Percentiles rank a stretch among this genome's conserved stretches.
Evolutionary conservation across 129 eudicot genomes (phyloP).

Genomic region (Saposhnikovia divaricata): DNA sequence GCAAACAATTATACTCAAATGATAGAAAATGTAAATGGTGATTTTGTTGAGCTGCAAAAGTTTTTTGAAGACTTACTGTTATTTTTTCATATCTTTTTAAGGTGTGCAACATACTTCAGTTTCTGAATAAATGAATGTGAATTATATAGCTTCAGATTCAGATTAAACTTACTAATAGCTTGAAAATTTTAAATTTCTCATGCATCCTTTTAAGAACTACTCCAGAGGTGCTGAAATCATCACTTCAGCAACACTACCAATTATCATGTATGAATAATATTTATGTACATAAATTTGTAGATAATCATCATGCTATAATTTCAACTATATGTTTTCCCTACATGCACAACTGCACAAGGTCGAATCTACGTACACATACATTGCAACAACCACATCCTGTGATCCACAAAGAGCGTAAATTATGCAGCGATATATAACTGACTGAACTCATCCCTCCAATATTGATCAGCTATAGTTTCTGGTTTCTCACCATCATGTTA

Average conservation of each 20-base stretch:
- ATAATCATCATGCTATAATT: not conserved
- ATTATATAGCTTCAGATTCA: no score
- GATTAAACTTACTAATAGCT: not conserved
- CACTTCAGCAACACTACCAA: not conserved
- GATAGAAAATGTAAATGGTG: not conserved
- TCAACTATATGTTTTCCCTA: not conserved
- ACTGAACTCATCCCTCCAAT: slow-evolving; percentile 41
- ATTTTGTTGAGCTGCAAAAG: not conserved
- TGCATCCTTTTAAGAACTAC: not conserved
- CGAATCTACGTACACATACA: slow-evolving; percentile 24
- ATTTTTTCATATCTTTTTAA: not conserved
- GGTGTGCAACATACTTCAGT: not conserved
- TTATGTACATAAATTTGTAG: not conserved
- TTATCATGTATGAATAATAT: no score
- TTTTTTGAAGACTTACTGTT: not conserved
- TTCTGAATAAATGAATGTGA: not conserved
- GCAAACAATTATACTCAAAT: not conserved
- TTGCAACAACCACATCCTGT: slow-evolving; percentile 82
- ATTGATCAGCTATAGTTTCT: slow-evolving; percentile 33
- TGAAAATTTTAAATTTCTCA: not conserved
- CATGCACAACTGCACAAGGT: not conserved
- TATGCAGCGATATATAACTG: slow-evolving; percentile 30
- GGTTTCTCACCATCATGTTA: no score
- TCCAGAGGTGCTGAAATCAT: not conserved
- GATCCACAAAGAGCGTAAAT: slow-evolving; percentile 67